Percentiles rank a stretch among this genome's conserved stretches.
Evolutionary conservation across 495 filamentous ascomycete genomes (phyloP).

Genomic region (Aspergillus steynii): DNA sequence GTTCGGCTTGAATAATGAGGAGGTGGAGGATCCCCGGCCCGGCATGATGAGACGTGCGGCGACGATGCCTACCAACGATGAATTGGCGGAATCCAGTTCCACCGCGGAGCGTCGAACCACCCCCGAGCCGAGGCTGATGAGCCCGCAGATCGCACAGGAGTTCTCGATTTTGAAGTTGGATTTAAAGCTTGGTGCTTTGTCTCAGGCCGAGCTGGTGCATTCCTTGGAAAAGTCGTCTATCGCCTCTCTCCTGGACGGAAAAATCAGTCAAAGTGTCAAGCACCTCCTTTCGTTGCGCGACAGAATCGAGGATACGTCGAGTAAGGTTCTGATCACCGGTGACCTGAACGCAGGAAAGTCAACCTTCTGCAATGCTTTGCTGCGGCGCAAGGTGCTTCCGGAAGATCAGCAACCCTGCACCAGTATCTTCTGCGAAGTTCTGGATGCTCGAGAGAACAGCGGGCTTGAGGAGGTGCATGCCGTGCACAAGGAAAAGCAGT

Average conservation of each 20-base stretch:
- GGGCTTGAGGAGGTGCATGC: constrained; percentile 95
- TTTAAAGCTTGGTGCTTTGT: constrained; percentile 80
- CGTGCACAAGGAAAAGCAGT: constrained; percentile 73
- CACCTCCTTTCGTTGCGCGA: constrained; percentile 85
- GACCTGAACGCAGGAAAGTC: constrained; percentile 98
- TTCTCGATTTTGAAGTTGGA: constrained; percentile 95
- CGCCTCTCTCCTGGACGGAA: constrained; percentile 86
- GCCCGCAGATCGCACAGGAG: constrained; percentile 90
- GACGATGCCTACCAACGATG: constrained; percentile 65
- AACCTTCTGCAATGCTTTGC: constrained; percentile 94
- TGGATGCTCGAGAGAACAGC: constrained; percentile 87
- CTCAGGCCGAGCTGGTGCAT: constrained; percentile 90
- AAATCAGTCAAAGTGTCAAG: constrained; percentile 88
- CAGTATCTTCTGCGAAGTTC: constrained; percentile 95
- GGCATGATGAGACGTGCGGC: constrained; percentile 62
- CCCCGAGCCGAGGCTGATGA: constrained; percentile 75
- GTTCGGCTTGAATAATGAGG: constrained; percentile 30
- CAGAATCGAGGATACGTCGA: constrained; percentile 94
- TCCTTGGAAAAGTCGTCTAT: constrained; percentile 93
- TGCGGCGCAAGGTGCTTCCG: constrained; percentile 88
- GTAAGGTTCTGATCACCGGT: constrained; percentile 96
- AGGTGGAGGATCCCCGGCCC: constrained; percentile 47
- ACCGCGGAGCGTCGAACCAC: constrained; percentile 56
- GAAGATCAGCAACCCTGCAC: constrained; percentile 99
- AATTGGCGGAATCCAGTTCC: constrained; percentile 69